Evolutionary conservation across 192 early-diverging fungal genomes (phyloP).

Genomic region (Umbelopsis sp.): DNA sequence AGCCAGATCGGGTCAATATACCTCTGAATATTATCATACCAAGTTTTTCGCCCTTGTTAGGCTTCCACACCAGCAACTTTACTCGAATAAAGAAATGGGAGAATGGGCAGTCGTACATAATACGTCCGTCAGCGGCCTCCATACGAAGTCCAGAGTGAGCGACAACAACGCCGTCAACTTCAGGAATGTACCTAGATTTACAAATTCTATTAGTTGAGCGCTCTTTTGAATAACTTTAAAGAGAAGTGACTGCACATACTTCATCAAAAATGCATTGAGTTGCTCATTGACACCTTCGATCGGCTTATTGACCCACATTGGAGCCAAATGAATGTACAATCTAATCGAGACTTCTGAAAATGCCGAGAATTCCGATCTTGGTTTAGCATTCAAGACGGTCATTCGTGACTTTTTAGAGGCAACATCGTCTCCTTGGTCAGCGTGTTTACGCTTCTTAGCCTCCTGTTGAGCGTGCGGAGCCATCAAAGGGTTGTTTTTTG

Average conservation of each 20-base stretch:
- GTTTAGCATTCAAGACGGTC: neutral
- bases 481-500: slow-evolving; percentile 11
- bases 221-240: no score
- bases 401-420: slow-evolving; percentile 4
- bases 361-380: slow-evolving; percentile 13
- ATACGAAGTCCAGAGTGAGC: slow-evolving; percentile 73
- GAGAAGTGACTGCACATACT: slow-evolving; percentile 35
- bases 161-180: slow-evolving; percentile 86
- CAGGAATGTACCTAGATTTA: slow-evolving; percentile 72
- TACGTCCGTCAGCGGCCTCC: slow-evolving; percentile 57
- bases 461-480: slow-evolving; percentile 10
- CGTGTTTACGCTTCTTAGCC: slow-evolving; percentile 19
- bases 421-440: neutral
- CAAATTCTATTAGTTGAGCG: neutral
- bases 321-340: slow-evolving; percentile 68
- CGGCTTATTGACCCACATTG: slow-evolving; percentile 58
- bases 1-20: neutral
- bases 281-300: slow-evolving; percentile 63
- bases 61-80: slow-evolving; percentile 78
- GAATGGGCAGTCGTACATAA: slow-evolving; percentile 85
- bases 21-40: slow-evolving; percentile 44
- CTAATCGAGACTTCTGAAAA: slow-evolving; percentile 32
- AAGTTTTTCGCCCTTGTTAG: slow-evolving; percentile 61
- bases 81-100: slow-evolving; percentile 74
- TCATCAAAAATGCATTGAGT: slow-evolving; percentile 70